Evolutionary conservation across 2,329 filamentous ascomycete genomes (phyloP), one percentile per base, ranked within the genome.

Genomic region (Penicillium sp.): DNA sequence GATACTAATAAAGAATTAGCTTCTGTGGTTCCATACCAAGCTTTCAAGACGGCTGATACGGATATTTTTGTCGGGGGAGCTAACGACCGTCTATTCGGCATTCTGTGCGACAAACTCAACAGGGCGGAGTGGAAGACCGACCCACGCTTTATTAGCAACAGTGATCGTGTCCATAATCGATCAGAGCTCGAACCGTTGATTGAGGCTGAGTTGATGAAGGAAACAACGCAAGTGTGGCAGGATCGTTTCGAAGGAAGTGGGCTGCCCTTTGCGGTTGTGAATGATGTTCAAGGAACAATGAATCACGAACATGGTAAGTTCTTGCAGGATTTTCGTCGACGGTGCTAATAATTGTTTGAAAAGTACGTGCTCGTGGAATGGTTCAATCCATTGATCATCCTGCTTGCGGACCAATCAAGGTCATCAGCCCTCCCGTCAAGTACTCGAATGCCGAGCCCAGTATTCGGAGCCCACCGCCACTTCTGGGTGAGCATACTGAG

Each of bases 401-500:
- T 4, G 80, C 82, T 8, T 98, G 93, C 72, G 95, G 95, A 0
- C 84, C 88, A 0, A 88, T 99, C 62, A 93, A 92, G 76, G 79
- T 99, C 69, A 88, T 99, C 52, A 97, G 96, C 69, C 95, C 92
- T 0, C 95, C 95, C 0, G 88, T 99, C 57, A 99, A 99, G 73
- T 96, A 92, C 74, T 96, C 92, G 6, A 86, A 93, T 64, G 90
- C 89, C 26, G 87, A 84, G 65, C 91, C 93, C 0, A 84, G 86
- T 3, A 87, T 96, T 42, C 82, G 93, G 33, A 88, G 81, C 4
- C 84, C 90, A 24, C 95, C 95, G 19, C 95, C 95, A 1, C 90
- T 88, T 8, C 77, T 99, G 33, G 95, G 93, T 0, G 86, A 96
- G 76, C 91, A 96, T 74, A 96, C 92, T 0, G 81, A 91, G 63